phyloP scores from a whole-genome alignment of 2,329 filamentous ascomycete genomes.

The Coniochaeta sp. region DNA sequence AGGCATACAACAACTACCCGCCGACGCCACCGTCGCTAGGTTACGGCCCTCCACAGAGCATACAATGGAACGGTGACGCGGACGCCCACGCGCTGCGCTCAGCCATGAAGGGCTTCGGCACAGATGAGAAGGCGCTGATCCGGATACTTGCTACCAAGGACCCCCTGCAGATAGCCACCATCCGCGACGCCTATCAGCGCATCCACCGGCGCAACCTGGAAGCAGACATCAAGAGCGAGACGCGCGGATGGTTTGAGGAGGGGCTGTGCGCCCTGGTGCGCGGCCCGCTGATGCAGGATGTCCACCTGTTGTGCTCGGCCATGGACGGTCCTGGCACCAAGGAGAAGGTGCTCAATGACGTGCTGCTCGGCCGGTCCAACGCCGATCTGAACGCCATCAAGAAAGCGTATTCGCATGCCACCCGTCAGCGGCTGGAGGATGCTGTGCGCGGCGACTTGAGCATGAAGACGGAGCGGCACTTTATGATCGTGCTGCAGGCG shows the following conservation, averaged over 20 bases:
- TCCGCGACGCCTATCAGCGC: slow-evolving; percentile 60
- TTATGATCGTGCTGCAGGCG: slow-evolving; percentile 71
- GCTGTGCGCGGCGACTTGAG: slow-evolving; percentile 75
- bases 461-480: slow-evolving; percentile 78
- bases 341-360: slow-evolving; percentile 76
- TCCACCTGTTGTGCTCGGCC: slow-evolving; percentile 60
- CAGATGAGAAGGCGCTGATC: slow-evolving; percentile 74
- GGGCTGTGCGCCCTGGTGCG: slow-evolving; percentile 67
- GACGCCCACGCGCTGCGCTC: slow-evolving; percentile 66
- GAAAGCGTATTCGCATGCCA: slow-evolving; percentile 61
- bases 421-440: slow-evolving; percentile 57
- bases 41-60: slow-evolving; percentile 64
- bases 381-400: slow-evolving; percentile 87
- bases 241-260: slow-evolving; percentile 64
- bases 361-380: slow-evolving; percentile 75
- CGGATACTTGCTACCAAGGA: slow-evolving; percentile 63
- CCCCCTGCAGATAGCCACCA: slow-evolving; percentile 64
- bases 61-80: slow-evolving; percentile 58
- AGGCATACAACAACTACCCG: slow-evolving; percentile 22
- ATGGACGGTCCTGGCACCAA: slow-evolving; percentile 80
- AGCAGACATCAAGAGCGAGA: slow-evolving; percentile 71
- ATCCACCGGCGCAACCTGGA: slow-evolving; percentile 61
- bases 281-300: slow-evolving; percentile 74
- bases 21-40: slow-evolving; percentile 63
- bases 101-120: slow-evolving; percentile 89